Evolutionary conservation across 2,329 filamentous ascomycete genomes (phyloP).

Genomic region (Apiospora kogelbergensis): DNA sequence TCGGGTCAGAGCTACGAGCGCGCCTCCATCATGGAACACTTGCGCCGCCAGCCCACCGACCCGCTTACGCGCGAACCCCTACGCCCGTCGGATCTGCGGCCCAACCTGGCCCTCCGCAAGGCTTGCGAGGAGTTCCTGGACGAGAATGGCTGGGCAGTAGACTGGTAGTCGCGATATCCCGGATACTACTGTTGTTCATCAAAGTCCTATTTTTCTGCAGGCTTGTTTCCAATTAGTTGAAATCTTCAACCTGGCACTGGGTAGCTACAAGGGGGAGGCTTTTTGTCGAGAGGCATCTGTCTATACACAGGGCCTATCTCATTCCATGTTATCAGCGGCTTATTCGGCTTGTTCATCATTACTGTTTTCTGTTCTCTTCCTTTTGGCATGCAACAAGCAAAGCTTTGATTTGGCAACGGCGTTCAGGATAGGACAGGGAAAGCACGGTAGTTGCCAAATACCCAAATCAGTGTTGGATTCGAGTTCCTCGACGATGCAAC

Average conservation of each 20-base stretch:
- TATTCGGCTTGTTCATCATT: not conserved
- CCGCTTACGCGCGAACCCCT: constrained; percentile 82
- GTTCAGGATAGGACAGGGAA: not conserved
- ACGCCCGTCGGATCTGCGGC: constrained; percentile 66
- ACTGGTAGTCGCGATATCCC: constrained; percentile 60
- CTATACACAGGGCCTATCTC: not conserved
- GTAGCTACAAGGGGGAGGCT: not conserved
- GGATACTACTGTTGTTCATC: not conserved
- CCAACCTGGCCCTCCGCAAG: constrained; percentile 78
- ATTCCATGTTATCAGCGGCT: not conserved
- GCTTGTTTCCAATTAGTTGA: not conserved
- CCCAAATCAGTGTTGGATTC: not conserved
- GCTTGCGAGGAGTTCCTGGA: constrained; percentile 85
- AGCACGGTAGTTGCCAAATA: not conserved
- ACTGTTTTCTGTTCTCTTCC: not conserved
- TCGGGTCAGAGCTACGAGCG: constrained; percentile 91
- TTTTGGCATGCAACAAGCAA: not conserved
- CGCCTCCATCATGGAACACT: constrained; percentile 79
- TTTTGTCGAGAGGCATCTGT: not conserved
- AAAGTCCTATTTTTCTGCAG: too few species aligned
- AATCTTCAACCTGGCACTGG: not conserved
- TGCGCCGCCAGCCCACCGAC: constrained; percentile 73
- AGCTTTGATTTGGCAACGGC: not conserved
- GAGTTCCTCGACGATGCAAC: not conserved
- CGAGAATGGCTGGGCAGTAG: constrained; percentile 88